Evolutionary conservation across 2,329 filamentous ascomycete species (phyloP), one percentile per base, ranked within the genome.

Genomic region (Botrytis paeoniae): DNA sequence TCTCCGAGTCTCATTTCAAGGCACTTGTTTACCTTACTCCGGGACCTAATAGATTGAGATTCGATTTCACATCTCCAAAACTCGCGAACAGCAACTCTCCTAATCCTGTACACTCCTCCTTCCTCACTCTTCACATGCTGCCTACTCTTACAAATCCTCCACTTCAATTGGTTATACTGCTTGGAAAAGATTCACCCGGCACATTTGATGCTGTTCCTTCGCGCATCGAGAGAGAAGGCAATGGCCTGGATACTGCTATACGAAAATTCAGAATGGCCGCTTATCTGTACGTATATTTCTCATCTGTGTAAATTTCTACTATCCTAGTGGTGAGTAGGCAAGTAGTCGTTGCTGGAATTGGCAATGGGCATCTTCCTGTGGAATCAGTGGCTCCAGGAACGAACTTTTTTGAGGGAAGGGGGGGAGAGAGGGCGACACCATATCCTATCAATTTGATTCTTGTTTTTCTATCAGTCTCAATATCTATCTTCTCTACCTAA

Each of bases 261-360:
- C 89, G 89, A 79, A 99, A 99, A 81, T 98, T 96, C 81, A 89
- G 95, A 75, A 98, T 97, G 92, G 92, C 94, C 29, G 95, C 94
- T 37, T 98, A 98, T 81, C 86, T 98, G 71, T 73, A 70, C 9
- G 71, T 70, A 22, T 32, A 69, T 22, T 51, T 70, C 14, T 51
- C 8, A 29, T 41, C 16, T 51, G 16, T 32, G 25, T 32, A 43
- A 43, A 54, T 37, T 22, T 57, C n/a, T 25, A 37, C 37, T 57
- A 48, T 68, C 25, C n/a, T 32, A 37, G 18, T 54, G 37, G 65
- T n/a, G 39, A 32, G 9, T 22, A 29, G 35, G 25, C 35, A 39
- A 54, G 48, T 8, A 25, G 18, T 41, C 39, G 14, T 22, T 54
- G 45, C 64, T 29, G 14, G 64, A 66, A 10, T 29, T 54, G 7